Base-by-base conservation (phyloP, 129 eudicot genomes). In the Lonicera japonica region DNA sequence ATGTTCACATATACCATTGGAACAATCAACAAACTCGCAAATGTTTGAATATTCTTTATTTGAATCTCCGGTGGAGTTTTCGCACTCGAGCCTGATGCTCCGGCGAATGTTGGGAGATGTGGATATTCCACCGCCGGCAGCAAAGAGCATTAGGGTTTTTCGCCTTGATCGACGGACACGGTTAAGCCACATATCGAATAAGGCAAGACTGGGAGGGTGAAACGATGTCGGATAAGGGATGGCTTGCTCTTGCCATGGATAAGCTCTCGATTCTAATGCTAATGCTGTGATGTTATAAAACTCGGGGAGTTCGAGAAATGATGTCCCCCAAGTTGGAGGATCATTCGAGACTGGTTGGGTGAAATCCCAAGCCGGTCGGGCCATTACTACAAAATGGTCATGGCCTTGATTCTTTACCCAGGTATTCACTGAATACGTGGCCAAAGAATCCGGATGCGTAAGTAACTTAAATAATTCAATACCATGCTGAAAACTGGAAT, bases 111-210 rank as follows among this genome's bases (percentile, higher is more conserved):
- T 92, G 9, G 98, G 91, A 5, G 79, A 64, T 4, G 73, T 54
- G 15, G 98, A 87, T 13, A 83, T 73, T 19, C 91, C 95, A 7
- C 96, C 95, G 11, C 98, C 98, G 4, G 86, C 98, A n/a, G 96
- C 96, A 47, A 92, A 87, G 46, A 87, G 11, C 95, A 82, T 85
- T 8, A 87, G 54, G 6, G 81, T 74, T 10, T 73, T 58, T 63
- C 96, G 60, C 55, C 75, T 68, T 0, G 91, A 80, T 22, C 72
- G 51, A 29, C 77, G 61, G 0, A 80, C 90, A 40, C 98, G 59
- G 23, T 50, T 76, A 38, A 83, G n/a, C 98, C 98, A 92, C 13
- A 84, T 65, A 5, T 87, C 95, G 4, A 78, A 69, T 11, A 77
- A 60, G 0, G 83, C 82, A 12, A 87, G 51, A 61, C 79, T 87